Percentiles rank a stretch among this genome's conserved stretches.
phyloP scores from a whole-genome alignment of 1,284 basidiomycete genomes.

The Tetrapyrgos nigripes region DNA sequence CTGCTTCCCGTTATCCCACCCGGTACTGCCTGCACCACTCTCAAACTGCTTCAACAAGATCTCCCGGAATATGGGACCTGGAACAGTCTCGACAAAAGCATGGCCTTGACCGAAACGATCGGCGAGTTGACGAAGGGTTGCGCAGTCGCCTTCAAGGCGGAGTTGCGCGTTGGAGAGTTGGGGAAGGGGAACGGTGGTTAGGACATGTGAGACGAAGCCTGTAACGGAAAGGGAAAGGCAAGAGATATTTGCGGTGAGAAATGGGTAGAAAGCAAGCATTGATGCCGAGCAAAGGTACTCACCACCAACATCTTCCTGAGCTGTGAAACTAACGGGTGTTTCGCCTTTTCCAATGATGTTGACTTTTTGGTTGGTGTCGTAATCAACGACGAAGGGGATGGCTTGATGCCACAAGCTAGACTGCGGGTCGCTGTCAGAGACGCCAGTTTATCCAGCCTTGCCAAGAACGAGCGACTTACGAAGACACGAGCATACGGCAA shows the following conservation, averaged over 20 bases:
- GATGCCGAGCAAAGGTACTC: not conserved
- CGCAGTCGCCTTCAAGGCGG: constrained; percentile 33
- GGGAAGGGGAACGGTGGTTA: constrained; percentile 30
- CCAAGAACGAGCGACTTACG: constrained; percentile 13
- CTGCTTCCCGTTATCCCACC: constrained; percentile 16
- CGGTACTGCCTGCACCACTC: constrained; percentile 12
- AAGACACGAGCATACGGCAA: constrained; percentile 26
- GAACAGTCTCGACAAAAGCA: constrained; percentile 18
- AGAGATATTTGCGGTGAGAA: too few relatives aligned
- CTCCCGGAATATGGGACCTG: not conserved
- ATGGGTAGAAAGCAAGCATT: not conserved
- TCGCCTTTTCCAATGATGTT: constrained; percentile 26
- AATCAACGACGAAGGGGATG: constrained; percentile 18
- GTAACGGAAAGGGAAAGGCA: not conserved
- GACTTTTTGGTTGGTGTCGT: constrained; percentile 16
- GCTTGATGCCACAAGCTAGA: constrained; percentile 26
- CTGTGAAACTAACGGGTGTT: constrained; percentile 23
- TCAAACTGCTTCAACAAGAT: not conserved
- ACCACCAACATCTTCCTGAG: constrained; percentile 27
- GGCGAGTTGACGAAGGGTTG: constrained; percentile 24
- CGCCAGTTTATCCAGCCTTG: not conserved
- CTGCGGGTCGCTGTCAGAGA: constrained; percentile 13
- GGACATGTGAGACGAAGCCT: constrained; percentile 8
- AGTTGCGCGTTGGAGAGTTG: constrained; percentile 26
- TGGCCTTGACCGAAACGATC: constrained; percentile 18